Conservation (phyloP, 495 filamentous ascomycete genomes). For the Aspergillus mulundensis region DNA sequence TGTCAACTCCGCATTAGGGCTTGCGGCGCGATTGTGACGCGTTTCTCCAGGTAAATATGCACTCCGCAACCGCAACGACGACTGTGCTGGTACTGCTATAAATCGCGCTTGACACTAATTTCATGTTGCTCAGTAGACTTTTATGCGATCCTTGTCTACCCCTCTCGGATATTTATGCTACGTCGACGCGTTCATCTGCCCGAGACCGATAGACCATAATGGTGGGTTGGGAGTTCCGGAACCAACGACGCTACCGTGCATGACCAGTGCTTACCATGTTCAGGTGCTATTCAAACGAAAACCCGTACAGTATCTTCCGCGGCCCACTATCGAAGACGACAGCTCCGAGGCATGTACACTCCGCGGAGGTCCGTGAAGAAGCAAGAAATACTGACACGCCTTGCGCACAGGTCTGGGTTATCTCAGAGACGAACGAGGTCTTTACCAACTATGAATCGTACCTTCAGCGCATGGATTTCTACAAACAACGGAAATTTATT, state of each 20-base stretch:
- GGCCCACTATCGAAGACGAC: slow-evolving; percentile 72
- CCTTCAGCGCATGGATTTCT: slow-evolving; percentile 83
- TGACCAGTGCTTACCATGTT: slow-evolving; percentile 20
- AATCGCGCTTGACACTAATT: slow-evolving; percentile 8
- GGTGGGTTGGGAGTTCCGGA: slow-evolving; percentile 24
- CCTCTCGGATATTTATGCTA: slow-evolving; percentile 22
- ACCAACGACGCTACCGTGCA: background rate
- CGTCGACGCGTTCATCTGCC: slow-evolving; percentile 25
- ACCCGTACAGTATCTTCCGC: slow-evolving; percentile 77
- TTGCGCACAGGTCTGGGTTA: slow-evolving; percentile 74
- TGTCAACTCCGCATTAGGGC: slow-evolving; percentile 13
- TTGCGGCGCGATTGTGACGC: slow-evolving; percentile 25
- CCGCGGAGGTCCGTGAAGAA: background rate
- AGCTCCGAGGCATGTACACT: slow-evolving; percentile 62
- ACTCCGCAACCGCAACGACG: background rate
- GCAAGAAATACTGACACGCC: slow-evolving; percentile 5
- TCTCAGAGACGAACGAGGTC: slow-evolving; percentile 83
- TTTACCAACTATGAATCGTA: slow-evolving; percentile 89
- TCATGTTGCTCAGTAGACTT: background rate
- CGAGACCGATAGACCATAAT: slow-evolving; percentile 29
- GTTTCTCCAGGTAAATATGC: slow-evolving; percentile 22
- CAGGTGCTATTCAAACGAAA: slow-evolving; percentile 96
- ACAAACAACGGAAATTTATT: slow-evolving; percentile 88
- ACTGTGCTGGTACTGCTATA: background rate
- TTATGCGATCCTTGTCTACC: background rate